Base-by-base conservation (phyloP, 2,329 filamentous ascomycete species). In the Cercospora sesami region DNA sequence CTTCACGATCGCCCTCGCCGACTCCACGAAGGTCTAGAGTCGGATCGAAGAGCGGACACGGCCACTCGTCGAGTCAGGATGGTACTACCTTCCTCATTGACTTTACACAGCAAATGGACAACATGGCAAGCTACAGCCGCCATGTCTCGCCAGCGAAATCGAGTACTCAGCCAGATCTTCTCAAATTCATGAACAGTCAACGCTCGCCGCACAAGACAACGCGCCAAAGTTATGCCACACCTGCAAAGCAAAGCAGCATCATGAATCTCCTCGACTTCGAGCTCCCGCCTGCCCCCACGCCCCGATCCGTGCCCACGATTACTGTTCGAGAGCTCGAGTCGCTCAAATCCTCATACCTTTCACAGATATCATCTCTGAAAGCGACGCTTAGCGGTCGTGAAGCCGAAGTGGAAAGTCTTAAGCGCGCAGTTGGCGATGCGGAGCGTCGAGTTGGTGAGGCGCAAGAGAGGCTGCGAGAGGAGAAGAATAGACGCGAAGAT, bases 341-440 rank as follows among this genome's bases (percentile, higher is more conserved):
- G 14, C 85, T 98, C 68, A 98, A 98, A 79, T 97, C 94, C 0
- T 87, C 87, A 26, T 96, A 96, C 75, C 85, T 96, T 62, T 96
- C 94, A 0, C 92, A 98, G 78, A 96, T 99, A 68, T 96, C 93
- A 70, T 93, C 91, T n/a, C 86, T 99, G 18, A 95, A 92, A 76
- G 95, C 95, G 3, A 94, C 92, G 9, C 84, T 99, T 9, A 94
- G 90, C 74, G 95, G 95, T 60, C 96, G 95, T 76, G 94, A 98
- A 78, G 94, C 94, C 5, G 94, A 98, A 79, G 92, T 95, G 39
- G 85, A 89, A 61, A 94, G 91, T 36, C 86, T 98, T 67, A 97
- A 97, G 78, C 89, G 91, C 53, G 93, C 95, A 0, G 89, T 98
- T 31, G 88, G 88, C 5, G 94, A 98, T 80, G 94, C 95, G 0